Conservation (phyloP, 2,329 filamentous ascomycete species). For the Scorias spongiosa region DNA sequence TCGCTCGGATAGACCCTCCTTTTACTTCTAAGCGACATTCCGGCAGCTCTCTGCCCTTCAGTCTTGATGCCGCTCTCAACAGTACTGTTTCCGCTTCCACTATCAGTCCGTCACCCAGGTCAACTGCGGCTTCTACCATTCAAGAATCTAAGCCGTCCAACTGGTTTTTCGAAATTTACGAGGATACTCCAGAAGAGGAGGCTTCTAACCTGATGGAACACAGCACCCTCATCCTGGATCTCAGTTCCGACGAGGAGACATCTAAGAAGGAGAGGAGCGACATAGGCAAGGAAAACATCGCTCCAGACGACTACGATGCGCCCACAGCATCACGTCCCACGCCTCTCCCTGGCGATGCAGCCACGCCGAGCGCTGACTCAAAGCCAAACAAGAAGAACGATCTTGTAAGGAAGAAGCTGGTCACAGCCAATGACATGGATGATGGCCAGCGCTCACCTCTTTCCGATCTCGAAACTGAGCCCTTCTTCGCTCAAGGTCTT, state of each 20-base stretch:
- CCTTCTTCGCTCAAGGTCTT: constrained; percentile 20
- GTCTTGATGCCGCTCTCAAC: constrained; percentile 67
- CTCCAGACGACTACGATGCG: constrained; percentile 40
- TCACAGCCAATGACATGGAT: constrained; percentile 18
- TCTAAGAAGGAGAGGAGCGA: constrained; percentile 39
- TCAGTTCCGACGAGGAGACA: constrained; percentile 75
- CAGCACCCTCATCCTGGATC: constrained; percentile 71
- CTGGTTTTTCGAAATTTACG: constrained; percentile 91
- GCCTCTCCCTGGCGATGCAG: not conserved
- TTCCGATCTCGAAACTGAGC: constrained; percentile 20
- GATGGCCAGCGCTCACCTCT: constrained; percentile 20
- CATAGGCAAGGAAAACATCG: constrained; percentile 84
- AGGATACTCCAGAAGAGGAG: constrained; percentile 80
- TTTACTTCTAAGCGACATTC: constrained; percentile 36
- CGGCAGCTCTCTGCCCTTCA: constrained; percentile 48
- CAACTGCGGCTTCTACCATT: constrained; percentile 31
- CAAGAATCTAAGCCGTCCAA: constrained; percentile 42
- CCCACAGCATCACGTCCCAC: constrained; percentile 9
- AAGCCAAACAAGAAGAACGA: constrained; percentile 10
- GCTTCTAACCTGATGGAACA: constrained; percentile 89
- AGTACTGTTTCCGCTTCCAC: constrained; percentile 49
- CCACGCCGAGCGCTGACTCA: not conserved
- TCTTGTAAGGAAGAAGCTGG: constrained; percentile 16
- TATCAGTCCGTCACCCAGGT: constrained; percentile 17
- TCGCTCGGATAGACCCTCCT: constrained; percentile 57